A percentile compares a stretch with the other conserved stretches of the same genome.
Evolutionary conservation across 1,284 basidiomycete species (phyloP).

Genomic region (Schizophyllum commune): DNA sequence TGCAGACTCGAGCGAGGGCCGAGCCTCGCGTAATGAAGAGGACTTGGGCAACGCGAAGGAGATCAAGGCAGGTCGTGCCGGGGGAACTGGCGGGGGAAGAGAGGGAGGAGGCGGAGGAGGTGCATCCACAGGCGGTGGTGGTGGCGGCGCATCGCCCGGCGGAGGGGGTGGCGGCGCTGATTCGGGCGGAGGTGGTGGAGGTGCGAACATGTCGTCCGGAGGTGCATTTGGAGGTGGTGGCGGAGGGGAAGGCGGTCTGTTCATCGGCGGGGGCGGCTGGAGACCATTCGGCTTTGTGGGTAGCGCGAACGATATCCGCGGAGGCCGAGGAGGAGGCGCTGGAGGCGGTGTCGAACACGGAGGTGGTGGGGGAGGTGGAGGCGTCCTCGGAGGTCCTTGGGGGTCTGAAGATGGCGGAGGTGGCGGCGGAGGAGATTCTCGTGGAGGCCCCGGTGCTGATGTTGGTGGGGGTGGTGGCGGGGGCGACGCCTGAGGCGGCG

Average conservation of each 20-base stretch:
- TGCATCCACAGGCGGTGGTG: constrained; percentile 10
- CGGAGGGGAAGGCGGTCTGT: constrained; percentile 14
- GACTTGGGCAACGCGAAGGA: constrained; percentile 13
- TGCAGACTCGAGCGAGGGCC: neutral
- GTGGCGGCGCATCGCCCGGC: constrained; percentile 12
- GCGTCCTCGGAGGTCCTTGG: constrained; percentile 14
- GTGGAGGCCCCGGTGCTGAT: neutral
- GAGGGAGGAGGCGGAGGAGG: constrained; percentile 11
- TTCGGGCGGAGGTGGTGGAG: constrained; percentile 16
- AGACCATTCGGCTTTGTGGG: constrained; percentile 6
- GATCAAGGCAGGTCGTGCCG: constrained; percentile 12
- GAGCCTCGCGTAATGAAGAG: neutral
- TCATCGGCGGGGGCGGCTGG: constrained; percentile 14
- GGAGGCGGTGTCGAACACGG: constrained; percentile 7
- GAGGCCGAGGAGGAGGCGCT: constrained; percentile 15
- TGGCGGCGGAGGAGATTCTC: neutral
- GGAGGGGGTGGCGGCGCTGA: constrained; percentile 19
- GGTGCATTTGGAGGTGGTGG: constrained; percentile 13
- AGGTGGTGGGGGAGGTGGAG: constrained; percentile 4
- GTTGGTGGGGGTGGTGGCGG: constrained; percentile 6
- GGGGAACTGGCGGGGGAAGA: constrained; percentile 13
- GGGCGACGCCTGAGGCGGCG: constrained; percentile 1
- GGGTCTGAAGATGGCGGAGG: constrained; percentile 10
- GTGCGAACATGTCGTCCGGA: constrained; percentile 4
- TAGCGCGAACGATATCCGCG: constrained; percentile 4